Conservation (phyloP, 257 asterid genomes). For the Fraxinus quadrangulata region DNA sequence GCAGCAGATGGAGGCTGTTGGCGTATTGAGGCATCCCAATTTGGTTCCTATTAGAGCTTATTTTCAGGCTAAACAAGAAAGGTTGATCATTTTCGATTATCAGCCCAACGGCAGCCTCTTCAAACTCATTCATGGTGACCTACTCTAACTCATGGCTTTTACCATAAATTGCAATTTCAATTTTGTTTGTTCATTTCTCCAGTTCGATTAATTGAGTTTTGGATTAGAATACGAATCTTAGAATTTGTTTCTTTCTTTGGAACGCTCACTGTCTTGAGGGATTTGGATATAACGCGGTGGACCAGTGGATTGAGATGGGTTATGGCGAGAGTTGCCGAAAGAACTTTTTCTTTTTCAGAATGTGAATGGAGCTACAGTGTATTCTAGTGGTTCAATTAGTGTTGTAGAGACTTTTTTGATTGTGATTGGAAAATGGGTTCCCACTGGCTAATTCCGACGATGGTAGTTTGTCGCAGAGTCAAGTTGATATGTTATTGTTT, state of each 20-base stretch:
- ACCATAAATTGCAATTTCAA: background rate
- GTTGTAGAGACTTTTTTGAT: slow-evolving; percentile 29
- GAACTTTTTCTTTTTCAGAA: background rate
- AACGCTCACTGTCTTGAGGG: background rate
- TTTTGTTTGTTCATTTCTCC: too few species aligned
- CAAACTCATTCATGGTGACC: slow-evolving; percentile 89
- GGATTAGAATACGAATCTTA: background rate
- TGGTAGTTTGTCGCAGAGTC: slow-evolving; percentile 27
- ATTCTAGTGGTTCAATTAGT: slow-evolving; percentile 39
- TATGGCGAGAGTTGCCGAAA: slow-evolving; percentile 29
- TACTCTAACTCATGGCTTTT: background rate
- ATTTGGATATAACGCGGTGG: slow-evolving; percentile 4
- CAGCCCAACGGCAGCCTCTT: slow-evolving; percentile 97
- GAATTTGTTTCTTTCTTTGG: too few species aligned
- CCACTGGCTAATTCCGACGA: slow-evolving; percentile 41
- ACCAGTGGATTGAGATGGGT: slow-evolving; percentile 23
- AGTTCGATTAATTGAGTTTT: too few species aligned
- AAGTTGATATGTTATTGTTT: slow-evolving; percentile 24
- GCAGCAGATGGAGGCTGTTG: slow-evolving; percentile 83
- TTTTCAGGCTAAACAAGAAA: slow-evolving; percentile 90
- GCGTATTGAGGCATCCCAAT: slow-evolving; percentile 88
- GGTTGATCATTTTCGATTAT: slow-evolving; percentile 75
- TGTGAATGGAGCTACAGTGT: slow-evolving; percentile 31
- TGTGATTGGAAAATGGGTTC: slow-evolving; percentile 39
- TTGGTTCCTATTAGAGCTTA: slow-evolving; percentile 88